Conservation (phyloP, 805 yeast species). For the Starmerella apis region DNA sequence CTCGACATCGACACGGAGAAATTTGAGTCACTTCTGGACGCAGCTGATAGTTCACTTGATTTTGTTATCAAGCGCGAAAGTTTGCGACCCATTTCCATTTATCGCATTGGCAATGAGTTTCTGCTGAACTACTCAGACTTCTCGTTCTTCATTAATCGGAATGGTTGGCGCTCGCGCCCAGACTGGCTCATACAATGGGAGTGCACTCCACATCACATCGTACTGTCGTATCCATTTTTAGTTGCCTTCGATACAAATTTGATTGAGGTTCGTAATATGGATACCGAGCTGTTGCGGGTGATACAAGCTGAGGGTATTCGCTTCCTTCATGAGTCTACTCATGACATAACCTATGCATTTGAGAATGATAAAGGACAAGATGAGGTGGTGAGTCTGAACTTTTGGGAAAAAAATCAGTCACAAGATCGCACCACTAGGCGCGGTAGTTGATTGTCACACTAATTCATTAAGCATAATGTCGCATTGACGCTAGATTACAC, state of each 20-base stretch:
- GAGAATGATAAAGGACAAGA: constrained; percentile 86
- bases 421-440: neutral
- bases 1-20: constrained; percentile 74
- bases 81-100: constrained; percentile 82
- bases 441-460: neutral
- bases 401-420: constrained; percentile 44
- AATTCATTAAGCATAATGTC: neutral
- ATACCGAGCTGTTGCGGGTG: constrained; percentile 74
- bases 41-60: constrained; percentile 96
- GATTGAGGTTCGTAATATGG: constrained; percentile 86
- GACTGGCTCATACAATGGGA: constrained; percentile 96
- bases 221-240: constrained; percentile 87
- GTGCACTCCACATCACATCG: constrained; percentile 85
- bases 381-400: constrained; percentile 83
- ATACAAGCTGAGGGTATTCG: constrained; percentile 87
- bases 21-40: constrained; percentile 83
- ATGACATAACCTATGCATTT: constrained; percentile 85
- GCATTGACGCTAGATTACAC: too few species aligned
- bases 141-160: constrained; percentile 85
- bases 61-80: constrained; percentile 78
- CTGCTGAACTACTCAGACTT: constrained; percentile 82
- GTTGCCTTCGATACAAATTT: constrained; percentile 82
- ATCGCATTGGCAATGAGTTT: constrained; percentile 80
- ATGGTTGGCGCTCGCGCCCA: constrained; percentile 93
- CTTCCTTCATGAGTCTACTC: constrained; percentile 77